Evolutionary conservation across 768 basidiomycete genomes (phyloP).

Genomic region (Mrakia frigida): DNA sequence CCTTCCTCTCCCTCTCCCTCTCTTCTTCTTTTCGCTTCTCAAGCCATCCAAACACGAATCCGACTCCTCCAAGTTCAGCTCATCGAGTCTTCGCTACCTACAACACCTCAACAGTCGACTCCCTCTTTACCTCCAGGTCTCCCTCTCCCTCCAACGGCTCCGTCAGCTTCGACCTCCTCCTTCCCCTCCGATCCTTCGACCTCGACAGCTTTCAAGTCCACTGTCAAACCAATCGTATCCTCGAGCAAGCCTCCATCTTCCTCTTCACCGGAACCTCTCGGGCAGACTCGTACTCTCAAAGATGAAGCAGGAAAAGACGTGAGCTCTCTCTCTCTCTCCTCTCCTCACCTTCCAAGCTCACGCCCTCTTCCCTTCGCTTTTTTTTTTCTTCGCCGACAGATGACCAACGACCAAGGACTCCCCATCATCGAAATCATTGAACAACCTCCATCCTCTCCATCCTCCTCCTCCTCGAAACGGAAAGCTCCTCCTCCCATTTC

Average conservation of each 20-base stretch:
- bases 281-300: not conserved
- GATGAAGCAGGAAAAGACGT: conserved; percentile 7
- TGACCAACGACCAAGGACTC: conserved; percentile 2
- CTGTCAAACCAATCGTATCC: not conserved
- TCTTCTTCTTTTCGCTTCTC: not conserved
- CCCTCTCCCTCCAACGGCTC: not conserved
- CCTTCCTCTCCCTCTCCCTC: not conserved
- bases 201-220: not conserved
- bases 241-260: not conserved
- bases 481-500: conserved; percentile 6
- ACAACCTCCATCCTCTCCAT: not conserved
- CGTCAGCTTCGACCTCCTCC: not conserved
- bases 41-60: not conserved
- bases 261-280: not conserved
- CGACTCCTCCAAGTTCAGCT: not conserved
- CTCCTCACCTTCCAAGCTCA: not conserved
- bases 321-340: not conserved
- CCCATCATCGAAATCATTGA: conserved; percentile 20
- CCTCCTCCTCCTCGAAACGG: not conserved
- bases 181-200: not conserved
- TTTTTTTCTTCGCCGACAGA: not conserved
- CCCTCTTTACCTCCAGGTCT: not conserved
- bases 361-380: no score
- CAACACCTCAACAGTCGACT: not conserved
- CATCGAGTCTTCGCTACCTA: not conserved